Evolutionary conservation across 305 asterid species (phyloP).

Genomic region (Fraxinus paxiana): DNA sequence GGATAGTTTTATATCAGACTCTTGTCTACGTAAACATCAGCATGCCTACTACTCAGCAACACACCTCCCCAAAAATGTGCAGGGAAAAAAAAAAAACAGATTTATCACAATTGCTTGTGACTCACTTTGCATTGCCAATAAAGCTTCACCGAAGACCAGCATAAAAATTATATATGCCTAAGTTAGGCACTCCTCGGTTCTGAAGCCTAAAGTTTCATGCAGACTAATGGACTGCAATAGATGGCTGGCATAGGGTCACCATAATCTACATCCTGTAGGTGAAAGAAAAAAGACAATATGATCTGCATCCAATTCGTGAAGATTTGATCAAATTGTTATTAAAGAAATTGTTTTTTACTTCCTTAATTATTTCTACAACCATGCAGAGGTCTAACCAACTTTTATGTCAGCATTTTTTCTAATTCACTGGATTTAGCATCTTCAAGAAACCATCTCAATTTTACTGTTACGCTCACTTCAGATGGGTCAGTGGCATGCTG

Average conservation of each 20-base stretch:
- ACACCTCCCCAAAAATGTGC: neutral
- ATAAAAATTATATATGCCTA: neutral
- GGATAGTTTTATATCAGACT: neutral
- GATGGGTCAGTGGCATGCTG: slow-evolving; percentile 79
- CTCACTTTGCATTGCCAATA: neutral
- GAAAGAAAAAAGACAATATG: neutral
- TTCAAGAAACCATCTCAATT: slow-evolving; percentile 14
- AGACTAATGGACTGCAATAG: slow-evolving; percentile 5
- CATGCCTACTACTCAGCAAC: neutral
- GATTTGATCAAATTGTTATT: neutral
- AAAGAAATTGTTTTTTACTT: neutral
- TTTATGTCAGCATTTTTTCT: neutral
- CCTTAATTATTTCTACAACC: neutral
- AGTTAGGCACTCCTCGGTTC: neutral
- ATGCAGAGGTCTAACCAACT: neutral
- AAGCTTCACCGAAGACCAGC: neutral
- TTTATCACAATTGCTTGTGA: neutral
- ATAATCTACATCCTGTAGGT: slow-evolving; percentile 3
- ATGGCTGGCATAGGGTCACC: neutral
- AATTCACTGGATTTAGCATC: slow-evolving; percentile 8
- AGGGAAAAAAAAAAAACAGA: neutral
- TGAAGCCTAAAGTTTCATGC: neutral
- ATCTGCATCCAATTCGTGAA: neutral
- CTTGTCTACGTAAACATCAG: neutral
- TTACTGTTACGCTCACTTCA: slow-evolving; percentile 34